Base-by-base conservation (phyloP, 306 rosid genomes). In the Oxytropis ochrocephala region DNA sequence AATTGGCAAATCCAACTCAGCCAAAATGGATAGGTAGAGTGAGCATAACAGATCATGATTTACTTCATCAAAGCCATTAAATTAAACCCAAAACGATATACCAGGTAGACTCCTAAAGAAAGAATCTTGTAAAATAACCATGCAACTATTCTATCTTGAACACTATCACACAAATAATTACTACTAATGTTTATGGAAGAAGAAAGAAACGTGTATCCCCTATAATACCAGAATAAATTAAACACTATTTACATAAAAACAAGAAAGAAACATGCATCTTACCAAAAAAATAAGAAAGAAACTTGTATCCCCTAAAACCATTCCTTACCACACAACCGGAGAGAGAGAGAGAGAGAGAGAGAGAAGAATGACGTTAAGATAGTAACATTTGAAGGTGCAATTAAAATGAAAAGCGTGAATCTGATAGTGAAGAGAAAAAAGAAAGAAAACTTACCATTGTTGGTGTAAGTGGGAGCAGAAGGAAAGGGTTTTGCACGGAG, bases 401-500 rank as follows among this genome's bases (percentile, higher is more conserved):
- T 2, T 27, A 5, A 29, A 5, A 19, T 4, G 50, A 21, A 9
- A 66, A 46, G 5, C 21, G 21, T 38, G 46, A 35, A 56, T 41
- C 14, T 36, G 2, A n/a, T 35, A 9, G 7, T 0, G 38, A 33
- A 18, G 42, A 24, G 8, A 14, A 43, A 29, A 44, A 1, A 6
- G 4, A n/a, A 17, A 50, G 1, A 30, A 5, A 48, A 47, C 67
- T 44, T 4, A 75, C 79, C 79, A 66, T 75, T 61, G 18, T 11
- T 38, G 52, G 9, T 21, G 39, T 13, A 41, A 33, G 7, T 33
- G 8, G 38, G n/a, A n/a, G n/a, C n/a, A n/a, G n/a, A n/a, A n/a
- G n/a, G n/a, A n/a, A n/a, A n/a, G n/a, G n/a, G n/a, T n/a, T n/a
- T n/a, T n/a, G n/a, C n/a, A n/a, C n/a, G 29, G 29, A 24, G 2